Evolutionary conservation across 1,139 yeast genomes (phyloP), one percentile per base, ranked within the genome.

Genomic region (Nakaseomyces kungkrabaensis): DNA sequence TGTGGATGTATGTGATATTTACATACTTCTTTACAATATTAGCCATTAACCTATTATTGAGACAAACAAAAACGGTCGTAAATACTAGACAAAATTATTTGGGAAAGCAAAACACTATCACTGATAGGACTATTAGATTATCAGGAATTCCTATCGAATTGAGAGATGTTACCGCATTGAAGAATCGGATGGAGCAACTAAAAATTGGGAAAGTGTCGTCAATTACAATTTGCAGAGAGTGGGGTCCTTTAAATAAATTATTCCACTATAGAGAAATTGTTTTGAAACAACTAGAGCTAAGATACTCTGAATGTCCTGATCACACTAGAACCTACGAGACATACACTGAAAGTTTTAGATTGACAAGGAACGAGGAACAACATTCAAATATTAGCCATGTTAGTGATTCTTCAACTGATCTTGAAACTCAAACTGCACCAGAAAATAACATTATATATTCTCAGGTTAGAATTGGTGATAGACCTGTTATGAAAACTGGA

Each of bases 91-190:
- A 92, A 64, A 73, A 75, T 56, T 86, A 86, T 63, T 71, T 92
- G 56, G 97, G 97, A 0, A 78, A 81, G 48, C 97, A 90, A 64
- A 85, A 86, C 64, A 84, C 96, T 5, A 78, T 92, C 50, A 89
- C 97, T 0, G 98, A 92, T 71, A 74, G 97, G 60, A 92, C 98
- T 0, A 85, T 92, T 50, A 72, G 94, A 52, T 68, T 92, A 27
- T 85, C 94, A 43, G 97, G 97, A 0, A 87, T 92, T n/a, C 97
- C 97, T 0, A 83, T 86, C 0, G 81, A 82, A 47, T 69, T 89
- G 38, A 72, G 97, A 51, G 81, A 81, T 49, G 92, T 82, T 56
- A 74, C 75, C 26, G 80, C 78, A 11, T 70, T 92, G 57, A 81
- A 78, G 52, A 75, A 79, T 43, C 92, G 87, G 61, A 82, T 92